phyloP scores from a whole-genome alignment of 768 basidiomycete genomes.

The Hebeloma cylindrosporum region DNA sequence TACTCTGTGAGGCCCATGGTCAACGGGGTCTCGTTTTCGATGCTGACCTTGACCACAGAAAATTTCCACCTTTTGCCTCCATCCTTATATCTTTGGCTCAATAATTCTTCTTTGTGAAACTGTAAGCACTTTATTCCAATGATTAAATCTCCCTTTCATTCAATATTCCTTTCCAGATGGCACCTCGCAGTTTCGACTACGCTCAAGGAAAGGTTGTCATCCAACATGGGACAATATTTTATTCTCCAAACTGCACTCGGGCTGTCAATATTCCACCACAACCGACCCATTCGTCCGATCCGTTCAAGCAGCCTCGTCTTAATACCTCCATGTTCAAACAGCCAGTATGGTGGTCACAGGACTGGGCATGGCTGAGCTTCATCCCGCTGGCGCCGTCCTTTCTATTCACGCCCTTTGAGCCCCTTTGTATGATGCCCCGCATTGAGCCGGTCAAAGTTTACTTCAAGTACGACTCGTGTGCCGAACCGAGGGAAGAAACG shows the following conservation, averaged over 20 bases:
- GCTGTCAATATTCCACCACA: neutral
- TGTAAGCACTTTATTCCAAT: no score
- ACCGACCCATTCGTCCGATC: neutral
- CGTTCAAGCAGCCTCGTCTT: neutral
- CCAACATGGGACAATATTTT: conserved; percentile 7
- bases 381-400: conserved; percentile 8
- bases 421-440: conserved; percentile 10
- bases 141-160: no score
- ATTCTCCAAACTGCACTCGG: conserved; percentile 8
- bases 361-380: conserved; percentile 11
- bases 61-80: no score
- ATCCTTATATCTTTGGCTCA: no score
- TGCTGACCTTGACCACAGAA: no score
- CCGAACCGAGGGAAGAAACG: neutral
- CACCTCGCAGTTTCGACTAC: no score
- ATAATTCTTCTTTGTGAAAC: no score
- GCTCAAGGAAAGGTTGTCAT: conserved; percentile 4
- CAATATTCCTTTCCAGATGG: no score
- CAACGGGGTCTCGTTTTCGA: no score
- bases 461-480: no score
- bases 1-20: no score
- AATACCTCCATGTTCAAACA: conserved; percentile 4
- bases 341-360: conserved; percentile 9
- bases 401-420: conserved; percentile 1
- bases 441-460: no score